Base-by-base conservation (phyloP, 345 rosid species). In the Bruguiera gymnorhiza region DNA sequence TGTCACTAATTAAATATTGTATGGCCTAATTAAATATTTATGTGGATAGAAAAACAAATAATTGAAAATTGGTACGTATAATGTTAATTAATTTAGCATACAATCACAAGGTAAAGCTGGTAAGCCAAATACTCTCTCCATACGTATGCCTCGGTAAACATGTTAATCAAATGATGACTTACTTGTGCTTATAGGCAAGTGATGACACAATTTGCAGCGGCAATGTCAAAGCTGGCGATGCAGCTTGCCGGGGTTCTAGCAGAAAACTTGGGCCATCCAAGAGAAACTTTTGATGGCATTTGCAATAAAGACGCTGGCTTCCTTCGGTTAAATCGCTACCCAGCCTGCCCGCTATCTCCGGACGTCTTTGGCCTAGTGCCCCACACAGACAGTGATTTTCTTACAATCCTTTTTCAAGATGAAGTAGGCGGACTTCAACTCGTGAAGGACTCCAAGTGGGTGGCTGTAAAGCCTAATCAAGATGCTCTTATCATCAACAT, bases 351-450 rank as follows among this genome's bases (percentile, higher is more conserved):
- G 4, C 23, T 81, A 24, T 70, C 83, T 21, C 50, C 73, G 0
- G 85, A 82, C 36, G 69, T 78, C 2, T 83, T 57, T 2, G 90
- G 90, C 6, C n/a, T 88, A 26, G 86, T 84, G n/a, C 88, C 86
- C 30, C 93, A 88, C 76, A 88, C 93, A 2, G 93, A 88, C 70
- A 88, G 90, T 6, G 86, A 86, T 73, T 84, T 86, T 68, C 85
- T 88, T 9, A 86, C 93, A 9, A 82, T 88, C 39, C 85, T 88
- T 21, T 72, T 43, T 73, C 90, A 86, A 83, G 93, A 86, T 68
- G 72, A 84, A 65, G 93, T 88, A 0, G 93, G 89, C 3, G 93
- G 90, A 36, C 90, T 88, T 34, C 88, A 88, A 61, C 87, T 88
- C 48, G 67, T 84, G 83, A 86, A 84, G 69, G 88, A 88, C 64